Conservation (phyloP, 78 protist genomes). For the Dictyostelium firmibasis region DNA sequence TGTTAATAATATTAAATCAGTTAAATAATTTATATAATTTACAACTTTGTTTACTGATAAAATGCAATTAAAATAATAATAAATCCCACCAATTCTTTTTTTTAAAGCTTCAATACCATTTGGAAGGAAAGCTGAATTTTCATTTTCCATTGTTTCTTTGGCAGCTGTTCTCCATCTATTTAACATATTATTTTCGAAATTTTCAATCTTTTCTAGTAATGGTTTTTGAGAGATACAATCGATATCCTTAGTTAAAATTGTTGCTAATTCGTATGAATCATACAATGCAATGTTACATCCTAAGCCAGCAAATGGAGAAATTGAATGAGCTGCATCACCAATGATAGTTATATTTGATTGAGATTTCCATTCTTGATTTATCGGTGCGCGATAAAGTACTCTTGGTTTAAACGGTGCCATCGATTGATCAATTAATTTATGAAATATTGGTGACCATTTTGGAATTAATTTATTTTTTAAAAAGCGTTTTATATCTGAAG, state of each 20-base stretch:
- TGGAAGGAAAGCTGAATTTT: not conserved
- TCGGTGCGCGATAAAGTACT: not conserved
- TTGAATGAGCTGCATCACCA: conserved; percentile 72
- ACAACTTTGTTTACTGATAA: not conserved
- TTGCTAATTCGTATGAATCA: not conserved
- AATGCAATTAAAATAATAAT: not conserved
- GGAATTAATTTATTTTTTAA: not conserved
- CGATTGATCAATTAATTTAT: not conserved
- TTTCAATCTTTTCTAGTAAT: not conserved
- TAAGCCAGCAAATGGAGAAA: conserved; percentile 63
- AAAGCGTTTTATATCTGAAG: not conserved
- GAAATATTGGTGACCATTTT: not conserved
- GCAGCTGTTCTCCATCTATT: not conserved
- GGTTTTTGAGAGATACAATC: not conserved
- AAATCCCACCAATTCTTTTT: not conserved
- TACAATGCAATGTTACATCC: conserved; percentile 49
- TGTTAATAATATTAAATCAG: not conserved
- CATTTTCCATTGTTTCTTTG: not conserved
- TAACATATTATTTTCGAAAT: not conserved
- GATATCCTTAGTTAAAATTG: not conserved
- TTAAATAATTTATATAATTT: not conserved
- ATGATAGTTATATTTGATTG: not conserved
- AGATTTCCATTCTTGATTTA: not conserved
- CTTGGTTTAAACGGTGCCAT: not conserved
- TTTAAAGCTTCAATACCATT: not conserved